These are phyloP conservation scores for Penicillium hesseltinei DNA, from an alignment of 2,329 filamentous ascomycete genomes.

Conservation along the genomic window DNA sequence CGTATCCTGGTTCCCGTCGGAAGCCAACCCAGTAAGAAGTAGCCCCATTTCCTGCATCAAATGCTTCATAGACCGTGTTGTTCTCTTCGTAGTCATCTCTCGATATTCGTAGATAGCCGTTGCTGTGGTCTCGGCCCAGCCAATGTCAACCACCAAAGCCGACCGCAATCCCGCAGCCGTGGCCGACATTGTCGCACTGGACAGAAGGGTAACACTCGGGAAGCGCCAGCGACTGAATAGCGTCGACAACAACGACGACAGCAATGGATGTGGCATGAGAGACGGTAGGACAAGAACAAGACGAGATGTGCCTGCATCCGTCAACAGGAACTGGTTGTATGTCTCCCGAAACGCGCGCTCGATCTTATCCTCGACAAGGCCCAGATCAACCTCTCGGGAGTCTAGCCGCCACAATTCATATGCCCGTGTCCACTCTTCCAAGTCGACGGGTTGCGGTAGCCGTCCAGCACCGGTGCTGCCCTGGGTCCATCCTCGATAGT, in stretches of 20 bases:
- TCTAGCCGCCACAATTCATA: constrained; percentile 78
- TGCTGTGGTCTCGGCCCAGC: constrained; percentile 85
- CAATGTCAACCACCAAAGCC: constrained; percentile 84
- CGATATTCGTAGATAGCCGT: constrained; percentile 89
- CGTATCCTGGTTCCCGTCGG: constrained; percentile 27
- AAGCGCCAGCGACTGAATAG: constrained; percentile 79
- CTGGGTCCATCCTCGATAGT: constrained; percentile 70
- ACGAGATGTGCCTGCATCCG: constrained; percentile 65
- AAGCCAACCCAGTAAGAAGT: constrained; percentile 30
- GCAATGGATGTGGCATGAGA: constrained; percentile 70
- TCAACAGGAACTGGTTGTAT: constrained; percentile 70
- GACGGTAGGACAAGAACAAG: constrained; percentile 75
- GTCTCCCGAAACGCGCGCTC: constrained; percentile 78
- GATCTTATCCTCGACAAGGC: constrained; percentile 79
- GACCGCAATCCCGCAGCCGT: constrained; percentile 80
- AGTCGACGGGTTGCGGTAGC: constrained; percentile 23
- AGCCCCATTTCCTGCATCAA: constrained; percentile 67
- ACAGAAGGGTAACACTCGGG: constrained; percentile 76
- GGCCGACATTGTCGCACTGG: constrained; percentile 69
- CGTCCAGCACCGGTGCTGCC: constrained; percentile 50
- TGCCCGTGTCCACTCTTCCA: constrained; percentile 46
- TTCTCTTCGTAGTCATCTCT: constrained; percentile 70
- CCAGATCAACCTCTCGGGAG: constrained; percentile 69
- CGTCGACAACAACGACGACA: constrained; percentile 72
- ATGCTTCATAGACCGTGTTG: constrained; percentile 69